Conservation (phyloP, 148 eudicot species). For the Arbutus unedo region DNA sequence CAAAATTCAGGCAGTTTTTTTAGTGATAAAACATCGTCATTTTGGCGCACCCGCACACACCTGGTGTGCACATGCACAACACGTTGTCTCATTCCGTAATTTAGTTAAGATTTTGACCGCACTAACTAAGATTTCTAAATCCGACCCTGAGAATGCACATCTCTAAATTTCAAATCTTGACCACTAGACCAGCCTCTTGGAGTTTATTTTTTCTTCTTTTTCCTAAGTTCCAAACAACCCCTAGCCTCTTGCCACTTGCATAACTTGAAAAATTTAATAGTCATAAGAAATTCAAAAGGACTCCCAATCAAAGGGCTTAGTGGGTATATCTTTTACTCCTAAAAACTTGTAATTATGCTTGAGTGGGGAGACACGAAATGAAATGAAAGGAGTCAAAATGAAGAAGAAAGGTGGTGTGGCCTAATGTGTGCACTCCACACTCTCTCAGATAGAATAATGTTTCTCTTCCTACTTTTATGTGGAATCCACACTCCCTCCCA, state of each 20-base stretch:
- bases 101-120: no score
- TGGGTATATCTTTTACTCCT: neutral
- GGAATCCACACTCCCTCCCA: slow-evolving; percentile 10
- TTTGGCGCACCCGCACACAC: no score
- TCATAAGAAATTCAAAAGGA: neutral
- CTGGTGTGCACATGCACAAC: no score
- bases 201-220: no score
- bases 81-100: no score
- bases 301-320: neutral
- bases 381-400: neutral
- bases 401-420: neutral
- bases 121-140: no score
- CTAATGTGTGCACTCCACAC: slow-evolving; percentile 13
- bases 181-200: no score
- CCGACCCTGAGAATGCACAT: no score
- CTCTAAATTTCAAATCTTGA: no score
- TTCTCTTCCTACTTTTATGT: neutral
- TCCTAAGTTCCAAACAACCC: no score
- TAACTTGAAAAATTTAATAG: neutral
- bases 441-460: neutral
- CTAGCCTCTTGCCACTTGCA: neutral
- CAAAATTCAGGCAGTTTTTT: no score
- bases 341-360: neutral
- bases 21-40: no score
- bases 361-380: neutral